These are phyloP conservation scores for Xylariaceae sp. DNA, from an alignment of 2,329 filamentous ascomycete species.

Conservation along the genomic window DNA sequence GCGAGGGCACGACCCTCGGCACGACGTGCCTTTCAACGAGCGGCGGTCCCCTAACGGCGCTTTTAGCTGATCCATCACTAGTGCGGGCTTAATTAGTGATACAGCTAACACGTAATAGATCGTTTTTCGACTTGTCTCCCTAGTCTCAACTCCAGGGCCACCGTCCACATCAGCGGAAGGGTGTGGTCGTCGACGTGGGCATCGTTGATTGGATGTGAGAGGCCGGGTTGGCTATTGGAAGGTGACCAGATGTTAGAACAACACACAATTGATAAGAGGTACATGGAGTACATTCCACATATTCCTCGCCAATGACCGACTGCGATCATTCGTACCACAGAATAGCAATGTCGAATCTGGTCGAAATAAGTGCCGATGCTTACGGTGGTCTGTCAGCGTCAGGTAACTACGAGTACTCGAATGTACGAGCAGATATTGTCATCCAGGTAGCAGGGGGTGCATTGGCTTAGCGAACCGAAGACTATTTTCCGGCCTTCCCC, in stretches of 20 bases:
- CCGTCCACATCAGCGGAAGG: constrained; percentile 25
- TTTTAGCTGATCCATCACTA: too few species aligned
- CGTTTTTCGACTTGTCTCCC: constrained; percentile 12
- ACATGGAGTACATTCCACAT: constrained; percentile 11
- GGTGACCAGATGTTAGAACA: constrained; percentile 28
- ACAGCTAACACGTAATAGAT: too few species aligned
- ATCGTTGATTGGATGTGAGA: constrained; percentile 28
- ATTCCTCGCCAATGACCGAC: constrained; percentile 12
- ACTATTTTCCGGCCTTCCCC: constrained; percentile 12
- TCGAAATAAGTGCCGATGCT: constrained; percentile 20
- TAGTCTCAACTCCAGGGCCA: constrained; percentile 20
- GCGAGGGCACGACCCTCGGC: too few species aligned
- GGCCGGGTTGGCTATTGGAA: constrained; percentile 23
- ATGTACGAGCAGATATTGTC: constrained; percentile 2
- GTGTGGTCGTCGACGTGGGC: constrained; percentile 32
- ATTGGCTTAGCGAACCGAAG: constrained; percentile 4
- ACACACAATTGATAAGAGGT: constrained; percentile 17
- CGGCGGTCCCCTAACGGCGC: too few species aligned
- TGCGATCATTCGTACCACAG: constrained; percentile 16
- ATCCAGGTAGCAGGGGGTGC: constrained; percentile 7
- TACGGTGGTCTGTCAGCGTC: constrained; percentile 10
- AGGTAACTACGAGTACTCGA: too few species aligned
- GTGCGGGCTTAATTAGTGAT: too few species aligned
- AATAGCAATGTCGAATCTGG: constrained; percentile 15
- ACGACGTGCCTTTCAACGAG: too few species aligned